Conservation (phyloP, 306 rosid genomes). For the Cyamopsis tetragonoloba region DNA sequence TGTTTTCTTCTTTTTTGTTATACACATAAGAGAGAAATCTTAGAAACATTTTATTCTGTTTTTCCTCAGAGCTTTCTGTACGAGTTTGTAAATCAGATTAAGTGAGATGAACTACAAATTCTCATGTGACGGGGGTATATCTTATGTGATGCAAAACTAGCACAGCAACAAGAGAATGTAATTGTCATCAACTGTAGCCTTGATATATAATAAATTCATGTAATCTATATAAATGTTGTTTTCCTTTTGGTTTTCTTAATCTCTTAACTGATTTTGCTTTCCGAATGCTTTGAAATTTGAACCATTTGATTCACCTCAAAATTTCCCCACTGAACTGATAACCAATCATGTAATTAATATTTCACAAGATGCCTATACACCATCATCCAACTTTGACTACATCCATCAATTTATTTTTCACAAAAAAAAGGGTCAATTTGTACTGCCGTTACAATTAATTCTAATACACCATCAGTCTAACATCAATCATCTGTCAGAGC, state of each 20-base stretch:
- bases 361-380: no score
- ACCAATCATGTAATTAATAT: no score
- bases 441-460: no score
- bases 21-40: background rate
- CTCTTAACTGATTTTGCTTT: background rate
- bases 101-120: background rate
- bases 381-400: no score
- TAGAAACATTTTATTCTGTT: background rate
- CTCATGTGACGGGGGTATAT: background rate
- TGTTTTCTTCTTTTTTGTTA: conserved; percentile 10
- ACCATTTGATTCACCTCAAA: background rate
- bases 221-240: background rate
- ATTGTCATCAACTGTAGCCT: background rate
- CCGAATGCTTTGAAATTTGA: background rate
- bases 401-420: no score
- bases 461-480: no score
- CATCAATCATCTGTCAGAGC: no score
- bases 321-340: no score
- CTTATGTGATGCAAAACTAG: background rate
- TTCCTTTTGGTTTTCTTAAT: background rate
- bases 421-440: no score
- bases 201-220: background rate
- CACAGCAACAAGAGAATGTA: background rate
- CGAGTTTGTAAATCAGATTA: conserved; percentile 16
- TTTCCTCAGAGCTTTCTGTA: background rate